Conservation (phyloP, 768 basidiomycete genomes). For the Chalciporus piperatus region DNA sequence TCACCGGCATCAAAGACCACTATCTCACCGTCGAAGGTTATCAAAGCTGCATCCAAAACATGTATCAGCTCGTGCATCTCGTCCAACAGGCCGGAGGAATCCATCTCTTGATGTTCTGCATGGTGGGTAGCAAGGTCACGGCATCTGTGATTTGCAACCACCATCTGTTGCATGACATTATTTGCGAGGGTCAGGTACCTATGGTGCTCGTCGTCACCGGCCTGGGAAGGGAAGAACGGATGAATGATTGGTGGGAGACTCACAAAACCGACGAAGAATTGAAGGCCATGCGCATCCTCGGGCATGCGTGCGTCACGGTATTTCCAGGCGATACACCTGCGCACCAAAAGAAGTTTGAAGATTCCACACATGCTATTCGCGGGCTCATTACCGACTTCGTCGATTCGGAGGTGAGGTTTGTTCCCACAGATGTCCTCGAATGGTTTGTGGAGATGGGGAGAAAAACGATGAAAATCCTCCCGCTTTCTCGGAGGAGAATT, state of each 20-base stretch:
- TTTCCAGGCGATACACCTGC: conserved; percentile 18
- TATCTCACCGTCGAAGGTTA: conserved; percentile 21
- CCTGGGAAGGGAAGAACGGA: conserved; percentile 31
- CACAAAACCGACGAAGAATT: conserved; percentile 15
- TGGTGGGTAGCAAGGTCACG: conserved; percentile 38
- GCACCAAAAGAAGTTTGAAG: conserved; percentile 16
- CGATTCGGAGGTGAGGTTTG: neutral
- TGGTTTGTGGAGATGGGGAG: conserved; percentile 22
- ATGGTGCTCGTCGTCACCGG: conserved; percentile 38
- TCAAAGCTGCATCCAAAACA: conserved; percentile 20
- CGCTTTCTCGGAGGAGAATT: conserved; percentile 1
- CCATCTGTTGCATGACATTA: conserved; percentile 34
- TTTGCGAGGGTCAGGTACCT: conserved; percentile 37
- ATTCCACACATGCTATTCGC: conserved; percentile 14
- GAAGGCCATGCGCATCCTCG: conserved; percentile 5
- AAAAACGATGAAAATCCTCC: conserved; percentile 14
- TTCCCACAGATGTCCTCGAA: conserved; percentile 4
- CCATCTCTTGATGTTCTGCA: conserved; percentile 38
- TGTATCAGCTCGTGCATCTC: conserved; percentile 26
- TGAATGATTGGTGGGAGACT: conserved; percentile 35
- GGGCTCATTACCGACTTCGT: conserved; percentile 14
- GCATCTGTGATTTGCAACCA: conserved; percentile 35
- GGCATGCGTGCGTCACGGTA: conserved; percentile 32
- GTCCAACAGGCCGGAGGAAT: conserved; percentile 30
- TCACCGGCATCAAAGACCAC: conserved; percentile 31